These are phyloP conservation scores for Barnettozyma populi DNA, from an alignment of 805 yeast species.

Conservation along the genomic window DNA sequence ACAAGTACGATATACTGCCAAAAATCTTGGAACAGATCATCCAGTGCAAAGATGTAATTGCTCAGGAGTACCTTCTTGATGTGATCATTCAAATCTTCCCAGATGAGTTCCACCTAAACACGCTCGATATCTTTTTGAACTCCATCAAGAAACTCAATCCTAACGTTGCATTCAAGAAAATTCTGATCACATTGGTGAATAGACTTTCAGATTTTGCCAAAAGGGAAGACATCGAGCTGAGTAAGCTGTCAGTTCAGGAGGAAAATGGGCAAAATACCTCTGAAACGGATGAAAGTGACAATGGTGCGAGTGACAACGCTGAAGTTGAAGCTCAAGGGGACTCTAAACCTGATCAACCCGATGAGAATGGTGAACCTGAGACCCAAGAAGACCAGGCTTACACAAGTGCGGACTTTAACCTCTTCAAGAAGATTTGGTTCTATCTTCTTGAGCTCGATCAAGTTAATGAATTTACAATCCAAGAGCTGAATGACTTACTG, in stretches of 20 bases:
- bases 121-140: conserved; percentile 60
- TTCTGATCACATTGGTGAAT: conserved; percentile 66
- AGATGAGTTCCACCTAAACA: conserved; percentile 78
- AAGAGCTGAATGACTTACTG: conserved; percentile 58
- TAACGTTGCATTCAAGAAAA: conserved; percentile 57
- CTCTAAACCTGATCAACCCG: conserved; percentile 8
- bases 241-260: conserved; percentile 19
- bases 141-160: conserved; percentile 67
- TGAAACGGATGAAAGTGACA: background rate
- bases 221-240: conserved; percentile 29
- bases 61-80: conserved; percentile 88
- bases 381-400: background rate
- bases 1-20: conserved; percentile 57
- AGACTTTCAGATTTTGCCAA: conserved; percentile 55
- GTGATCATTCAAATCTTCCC: conserved; percentile 94
- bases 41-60: conserved; percentile 86
- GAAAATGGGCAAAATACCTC: background rate
- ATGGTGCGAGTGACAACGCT: conserved; percentile 2
- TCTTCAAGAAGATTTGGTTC: conserved; percentile 63
- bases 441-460: conserved; percentile 54
- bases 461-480: conserved; percentile 56
- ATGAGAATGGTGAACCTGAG: conserved; percentile 8
- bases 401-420: conserved; percentile 18
- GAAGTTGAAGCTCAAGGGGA: conserved; percentile 11
- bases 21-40: conserved; percentile 81